Evolutionary conservation across 495 filamentous ascomycete species (phyloP).

Genomic region (Melanomma pulvis-pyrius): DNA sequence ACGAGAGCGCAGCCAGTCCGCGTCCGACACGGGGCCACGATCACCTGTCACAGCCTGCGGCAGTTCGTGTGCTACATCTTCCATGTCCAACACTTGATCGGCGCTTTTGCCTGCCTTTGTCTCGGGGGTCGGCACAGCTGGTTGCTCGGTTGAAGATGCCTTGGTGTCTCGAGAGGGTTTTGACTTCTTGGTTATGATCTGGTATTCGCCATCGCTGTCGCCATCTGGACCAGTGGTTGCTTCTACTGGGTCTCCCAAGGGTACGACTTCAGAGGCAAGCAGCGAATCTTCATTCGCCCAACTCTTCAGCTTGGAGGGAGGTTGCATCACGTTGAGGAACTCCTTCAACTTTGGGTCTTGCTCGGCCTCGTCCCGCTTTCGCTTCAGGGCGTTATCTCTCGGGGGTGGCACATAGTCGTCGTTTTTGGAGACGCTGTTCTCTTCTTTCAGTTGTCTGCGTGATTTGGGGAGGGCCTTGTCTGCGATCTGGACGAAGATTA

Average conservation of each 20-base stretch:
- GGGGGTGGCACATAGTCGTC: constrained; percentile 18
- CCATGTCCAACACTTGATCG: not conserved
- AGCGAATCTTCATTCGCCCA: constrained; percentile 62
- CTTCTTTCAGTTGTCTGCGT: constrained; percentile 50
- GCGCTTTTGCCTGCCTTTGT: not conserved
- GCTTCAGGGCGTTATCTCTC: constrained; percentile 52
- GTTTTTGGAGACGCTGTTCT: constrained; percentile 33
- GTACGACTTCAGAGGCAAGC: constrained; percentile 34
- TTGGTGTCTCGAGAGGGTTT: constrained; percentile 30
- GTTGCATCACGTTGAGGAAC: constrained; percentile 81
- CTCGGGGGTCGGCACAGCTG: not conserved
- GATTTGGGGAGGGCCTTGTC: constrained; percentile 35
- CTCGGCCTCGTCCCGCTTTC: constrained; percentile 55
- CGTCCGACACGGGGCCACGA: constrained; percentile 62
- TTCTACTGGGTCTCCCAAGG: not conserved
- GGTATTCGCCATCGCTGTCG: constrained; percentile 69
- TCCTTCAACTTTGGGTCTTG: constrained; percentile 80
- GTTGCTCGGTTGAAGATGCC: not conserved
- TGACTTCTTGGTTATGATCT: constrained; percentile 55
- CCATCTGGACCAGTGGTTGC: constrained; percentile 45
- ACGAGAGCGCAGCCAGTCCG: constrained; percentile 89
- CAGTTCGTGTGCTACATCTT: not conserved
- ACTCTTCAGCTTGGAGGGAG: constrained; percentile 65
- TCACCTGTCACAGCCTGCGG: not conserved
- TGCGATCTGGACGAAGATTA: constrained; percentile 14